A percentile compares a stretch with the other conserved stretches of the same genome.
Conservation (phyloP, 2,329 filamentous ascomycete species). For the Penicillium concentricum region DNA sequence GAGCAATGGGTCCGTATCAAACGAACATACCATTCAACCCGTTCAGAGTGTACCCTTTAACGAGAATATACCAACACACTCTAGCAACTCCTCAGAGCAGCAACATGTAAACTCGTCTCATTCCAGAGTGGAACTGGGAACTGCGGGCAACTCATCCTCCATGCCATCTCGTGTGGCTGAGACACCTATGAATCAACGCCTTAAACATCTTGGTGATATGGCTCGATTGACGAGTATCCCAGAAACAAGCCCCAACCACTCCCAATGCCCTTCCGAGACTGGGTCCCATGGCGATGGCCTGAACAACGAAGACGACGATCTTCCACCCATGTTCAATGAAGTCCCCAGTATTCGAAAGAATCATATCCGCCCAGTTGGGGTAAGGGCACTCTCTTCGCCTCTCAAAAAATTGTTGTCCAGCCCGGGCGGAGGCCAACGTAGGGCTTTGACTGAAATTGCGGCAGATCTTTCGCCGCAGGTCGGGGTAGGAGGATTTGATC, state of each 20-base stretch:
- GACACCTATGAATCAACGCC: conserved; percentile 36
- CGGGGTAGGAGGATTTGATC: conserved; percentile 31
- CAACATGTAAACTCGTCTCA: conserved; percentile 4
- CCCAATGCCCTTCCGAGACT: conserved; percentile 24
- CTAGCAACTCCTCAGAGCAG: conserved; percentile 15
- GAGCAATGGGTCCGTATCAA: background rate
- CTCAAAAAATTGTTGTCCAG: conserved; percentile 38
- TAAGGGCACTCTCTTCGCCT: conserved; percentile 26
- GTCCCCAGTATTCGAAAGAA: conserved; percentile 15
- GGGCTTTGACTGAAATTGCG: conserved; percentile 44
- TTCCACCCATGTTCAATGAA: conserved; percentile 33
- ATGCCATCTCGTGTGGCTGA: conserved; percentile 42
- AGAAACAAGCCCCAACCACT: conserved; percentile 38
- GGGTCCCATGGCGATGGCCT: conserved; percentile 25
- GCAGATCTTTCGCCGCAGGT: conserved; percentile 42
- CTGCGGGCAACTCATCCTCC: conserved; percentile 34
- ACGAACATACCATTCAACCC: conserved; percentile 5
- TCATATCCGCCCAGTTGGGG: conserved; percentile 21
- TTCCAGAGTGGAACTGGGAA: conserved; percentile 10
- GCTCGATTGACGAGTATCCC: conserved; percentile 37
- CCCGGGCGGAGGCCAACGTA: conserved; percentile 38
- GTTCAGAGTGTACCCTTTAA: conserved; percentile 7
- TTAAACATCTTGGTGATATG: conserved; percentile 24
- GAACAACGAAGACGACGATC: conserved; percentile 39
- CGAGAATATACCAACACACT: conserved; percentile 11